Evolutionary conservation across 805 yeast genomes (phyloP), one percentile per base, ranked within the genome.

Genomic region (Wickerhamiella hasegawae): DNA sequence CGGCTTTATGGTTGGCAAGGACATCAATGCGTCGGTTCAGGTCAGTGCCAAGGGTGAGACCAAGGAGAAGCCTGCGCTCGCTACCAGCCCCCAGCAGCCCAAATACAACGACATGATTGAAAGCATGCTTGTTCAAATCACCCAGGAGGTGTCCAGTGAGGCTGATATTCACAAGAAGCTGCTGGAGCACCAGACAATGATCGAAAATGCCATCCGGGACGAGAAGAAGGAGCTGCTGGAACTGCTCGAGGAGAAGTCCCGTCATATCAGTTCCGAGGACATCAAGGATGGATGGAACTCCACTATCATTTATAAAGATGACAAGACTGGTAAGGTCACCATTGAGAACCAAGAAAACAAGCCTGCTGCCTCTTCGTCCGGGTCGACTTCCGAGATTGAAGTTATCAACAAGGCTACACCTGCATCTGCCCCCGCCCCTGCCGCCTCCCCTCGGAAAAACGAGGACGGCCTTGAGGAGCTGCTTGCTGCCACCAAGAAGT

Each of bases 31-130:
- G 4, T 45, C 52, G 6, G 52, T 52, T 12, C 32, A 30, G 33
- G 35, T 52, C 25, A 33, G 48, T n/a, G 36, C 37, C 23, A 41
- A 42, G 22, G 52, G 45, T 15, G 43, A 40, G 28, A 40, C 46
- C 21, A 56, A 3, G 65, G 26, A 27, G 18, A 43, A 45, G 35
- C 52, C 53, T 3, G 40, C 36, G n/a, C 38, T 38, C 33, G 52
- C 49, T 19, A 48, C 52, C 14, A 38, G 47, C 23, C 48, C 46
- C 1, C 51, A 51, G 30, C 58, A 50, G 39, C 62, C 60, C 17
- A 69, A 84, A 2, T 85, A 81, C 52, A 79, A 77, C 51, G 96
- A 84, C 49, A 85, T 87, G 96, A 73, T 87, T 33, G 93, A 80
- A 53, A 93, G 83, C 53, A 65, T 92, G 47, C 69, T 87, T 46